Base-by-base conservation (phyloP, 2,329 filamentous ascomycete genomes). In the Botryosphaeria dothidea region DNA sequence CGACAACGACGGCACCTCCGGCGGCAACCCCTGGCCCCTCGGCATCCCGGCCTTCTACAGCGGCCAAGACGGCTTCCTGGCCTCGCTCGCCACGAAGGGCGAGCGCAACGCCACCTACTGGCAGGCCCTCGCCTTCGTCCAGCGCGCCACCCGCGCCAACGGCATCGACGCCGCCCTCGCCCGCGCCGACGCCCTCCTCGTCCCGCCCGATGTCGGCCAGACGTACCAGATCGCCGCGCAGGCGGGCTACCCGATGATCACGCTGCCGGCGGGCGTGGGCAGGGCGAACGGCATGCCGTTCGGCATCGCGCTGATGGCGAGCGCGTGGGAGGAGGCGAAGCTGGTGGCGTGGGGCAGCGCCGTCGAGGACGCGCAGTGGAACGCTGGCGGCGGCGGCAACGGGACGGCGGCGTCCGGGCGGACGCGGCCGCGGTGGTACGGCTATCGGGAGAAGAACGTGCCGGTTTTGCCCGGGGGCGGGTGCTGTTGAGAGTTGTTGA, bases 191-290 rank as follows among this genome's bases (percentile, higher is more conserved):
- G 90, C 85, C 1, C 79, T 93, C 2, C 80, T 93, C 1, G 88
- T 91, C 0, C 90, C 90, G 4, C 82, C 89, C 0, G 86, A 90
- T 71, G 87, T 90, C 3, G 90, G 84, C 0, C 88, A 91, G 73
- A 85, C 85, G 3, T 87, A 87, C 67, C 87, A 91, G 75, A 85
- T 91, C 66, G 88, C 89, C 0, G 90, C 91, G 0, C 89, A 92
- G 76, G 91, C 90, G 7, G 90, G 90, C 0, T 93, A 92, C 71
- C 90, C 90, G 0, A 83, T 91, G 72, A 81, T 92, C 58, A 91
- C 90, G 0, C 73, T 93, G 1, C 90, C 90, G 0, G 87, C 83
- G 0, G 88, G 88, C 1, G 78, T 86, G 5, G 69, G 75, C 1
- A 11, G 21, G 8, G 77, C 73, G 5, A 78, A 70, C 3, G 79